These are phyloP conservation scores for Helotiales sp. DNA, from an alignment of 2,329 filamentous ascomycete genomes.

Conservation along the genomic window DNA sequence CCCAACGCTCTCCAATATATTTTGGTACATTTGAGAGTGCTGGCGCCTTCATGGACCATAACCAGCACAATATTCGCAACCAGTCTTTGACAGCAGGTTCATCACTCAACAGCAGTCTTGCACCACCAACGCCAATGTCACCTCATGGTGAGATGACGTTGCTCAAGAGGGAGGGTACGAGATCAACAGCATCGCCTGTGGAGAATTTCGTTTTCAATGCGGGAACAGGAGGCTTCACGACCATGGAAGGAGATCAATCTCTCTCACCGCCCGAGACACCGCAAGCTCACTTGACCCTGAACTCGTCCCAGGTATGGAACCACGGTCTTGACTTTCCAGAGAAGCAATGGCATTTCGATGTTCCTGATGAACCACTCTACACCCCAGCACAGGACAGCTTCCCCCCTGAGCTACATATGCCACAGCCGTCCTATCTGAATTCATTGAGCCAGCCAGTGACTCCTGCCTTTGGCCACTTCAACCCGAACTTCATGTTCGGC, in stretches of 20 bases:
- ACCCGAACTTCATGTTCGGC: slow-evolving; percentile 25
- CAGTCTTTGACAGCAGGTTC: slow-evolving; percentile 27
- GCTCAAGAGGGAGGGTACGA: slow-evolving; percentile 22
- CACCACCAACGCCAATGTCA: slow-evolving; percentile 36
- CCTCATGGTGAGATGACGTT: slow-evolving; percentile 31
- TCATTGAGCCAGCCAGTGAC: slow-evolving; percentile 34
- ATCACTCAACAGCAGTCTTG: slow-evolving; percentile 33
- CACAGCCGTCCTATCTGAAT: slow-evolving; percentile 27
- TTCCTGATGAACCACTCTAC: slow-evolving; percentile 31
- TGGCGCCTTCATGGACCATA: slow-evolving; percentile 31
- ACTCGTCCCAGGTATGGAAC: slow-evolving; percentile 20
- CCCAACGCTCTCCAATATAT: slow-evolving; percentile 35
- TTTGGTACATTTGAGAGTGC: slow-evolving; percentile 28
- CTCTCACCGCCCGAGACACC: slow-evolving; percentile 34
- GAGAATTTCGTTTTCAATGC: slow-evolving; percentile 30
- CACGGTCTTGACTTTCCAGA: slow-evolving; percentile 20
- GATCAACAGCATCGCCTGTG: slow-evolving; percentile 29
- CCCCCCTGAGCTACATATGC: slow-evolving; percentile 29
- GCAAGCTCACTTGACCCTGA: slow-evolving; percentile 23
- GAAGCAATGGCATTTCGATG: slow-evolving; percentile 28
- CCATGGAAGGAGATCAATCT: slow-evolving; percentile 27
- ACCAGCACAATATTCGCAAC: slow-evolving; percentile 27
- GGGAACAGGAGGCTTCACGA: slow-evolving; percentile 24
- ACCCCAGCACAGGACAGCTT: slow-evolving; percentile 32
- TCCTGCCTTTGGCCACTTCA: slow-evolving; percentile 33